Evolutionary conservation across 352 stramenopile species (phyloP).

Genomic region (Phytophthora fragariaefolia): DNA sequence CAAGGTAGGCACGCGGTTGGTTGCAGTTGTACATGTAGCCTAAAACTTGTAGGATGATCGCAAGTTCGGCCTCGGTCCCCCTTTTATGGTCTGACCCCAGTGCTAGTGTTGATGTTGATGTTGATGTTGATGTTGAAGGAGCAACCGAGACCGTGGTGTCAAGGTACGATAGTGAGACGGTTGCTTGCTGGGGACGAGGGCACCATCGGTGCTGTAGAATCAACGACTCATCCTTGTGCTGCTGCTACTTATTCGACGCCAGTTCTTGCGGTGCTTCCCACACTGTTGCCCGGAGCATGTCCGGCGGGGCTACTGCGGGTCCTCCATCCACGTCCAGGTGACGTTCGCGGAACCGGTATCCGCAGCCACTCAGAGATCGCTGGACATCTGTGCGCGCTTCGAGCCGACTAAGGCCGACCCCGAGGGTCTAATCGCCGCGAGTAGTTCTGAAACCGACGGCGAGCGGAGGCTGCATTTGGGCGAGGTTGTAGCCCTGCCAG

Average conservation of each 20-base stretch:
- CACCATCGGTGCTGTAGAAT: too few relatives aligned
- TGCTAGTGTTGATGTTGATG: too few relatives aligned
- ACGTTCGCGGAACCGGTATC: neutral
- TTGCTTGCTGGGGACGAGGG: too few relatives aligned
- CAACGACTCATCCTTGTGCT: too few relatives aligned
- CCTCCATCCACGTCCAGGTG: conserved; percentile 24
- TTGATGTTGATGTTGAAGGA: neutral
- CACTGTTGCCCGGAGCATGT: conserved; percentile 43
- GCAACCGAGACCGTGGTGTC: neutral
- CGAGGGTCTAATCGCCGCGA: too few relatives aligned
- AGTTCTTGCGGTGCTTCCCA: conserved; percentile 38
- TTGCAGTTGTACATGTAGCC: too few relatives aligned
- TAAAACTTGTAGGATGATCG: too few relatives aligned
- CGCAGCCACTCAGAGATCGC: neutral
- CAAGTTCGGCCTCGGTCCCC: too few relatives aligned
- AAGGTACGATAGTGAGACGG: neutral
- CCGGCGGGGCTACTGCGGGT: conserved; percentile 40
- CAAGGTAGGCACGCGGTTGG: too few relatives aligned
- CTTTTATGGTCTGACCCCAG: too few relatives aligned
- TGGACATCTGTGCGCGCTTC: neutral
- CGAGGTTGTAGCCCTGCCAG: neutral
- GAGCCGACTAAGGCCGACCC: neutral
- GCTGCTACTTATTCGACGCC: neutral
- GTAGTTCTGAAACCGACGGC: too few relatives aligned
- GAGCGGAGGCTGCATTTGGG: neutral